A percentile compares a stretch with the other conserved stretches of the same genome.
These are phyloP conservation scores for Micromonas commoda DNA, from an alignment of 139 green algal genomes.

Conservation along the genomic window DNA sequence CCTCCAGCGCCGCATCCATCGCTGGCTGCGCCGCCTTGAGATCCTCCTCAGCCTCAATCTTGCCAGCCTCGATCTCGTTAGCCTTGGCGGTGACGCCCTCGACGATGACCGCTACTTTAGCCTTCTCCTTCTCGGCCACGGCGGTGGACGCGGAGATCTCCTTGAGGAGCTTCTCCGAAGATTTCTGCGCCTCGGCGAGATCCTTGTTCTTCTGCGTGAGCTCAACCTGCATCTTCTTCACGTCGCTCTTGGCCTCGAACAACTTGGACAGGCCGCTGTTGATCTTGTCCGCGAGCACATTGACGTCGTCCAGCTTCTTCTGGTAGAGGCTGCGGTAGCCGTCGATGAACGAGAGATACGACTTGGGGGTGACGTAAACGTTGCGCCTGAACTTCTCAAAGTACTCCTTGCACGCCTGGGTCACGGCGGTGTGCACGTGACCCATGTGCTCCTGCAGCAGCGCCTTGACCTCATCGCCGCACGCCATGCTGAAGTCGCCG, in stretches of 20 bases:
- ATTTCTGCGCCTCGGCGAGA: slow-evolving; percentile 67
- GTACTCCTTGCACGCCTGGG: slow-evolving; percentile 52
- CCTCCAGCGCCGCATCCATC: slow-evolving; percentile 73
- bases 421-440: slow-evolving; percentile 67
- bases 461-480: slow-evolving; percentile 45
- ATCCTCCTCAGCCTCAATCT: slow-evolving; percentile 72
- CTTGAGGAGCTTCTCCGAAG: slow-evolving; percentile 71
- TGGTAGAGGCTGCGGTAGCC: slow-evolving; percentile 63
- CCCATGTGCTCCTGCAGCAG: slow-evolving; percentile 79
- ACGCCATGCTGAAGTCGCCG: slow-evolving; percentile 51
- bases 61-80: slow-evolving; percentile 57
- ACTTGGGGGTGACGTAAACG: slow-evolving; percentile 90
- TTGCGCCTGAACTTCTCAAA: slow-evolving; percentile 61
- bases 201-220: slow-evolving; percentile 69
- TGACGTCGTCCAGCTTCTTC: slow-evolving; percentile 46
- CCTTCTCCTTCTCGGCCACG: slow-evolving; percentile 68
- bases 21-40: slow-evolving; percentile 74
- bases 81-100: slow-evolving; percentile 57
- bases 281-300: slow-evolving; percentile 51
- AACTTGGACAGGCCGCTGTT: slow-evolving; percentile 72
- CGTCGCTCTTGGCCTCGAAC: slow-evolving; percentile 69
- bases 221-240: slow-evolving; percentile 77
- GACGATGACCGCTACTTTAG: slow-evolving; percentile 60
- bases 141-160: slow-evolving; percentile 62
- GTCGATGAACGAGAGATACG: slow-evolving; percentile 84